These are phyloP conservation scores for Allium fistulosum DNA, from an alignment of 106 monocot species.

Conservation along the genomic window DNA sequence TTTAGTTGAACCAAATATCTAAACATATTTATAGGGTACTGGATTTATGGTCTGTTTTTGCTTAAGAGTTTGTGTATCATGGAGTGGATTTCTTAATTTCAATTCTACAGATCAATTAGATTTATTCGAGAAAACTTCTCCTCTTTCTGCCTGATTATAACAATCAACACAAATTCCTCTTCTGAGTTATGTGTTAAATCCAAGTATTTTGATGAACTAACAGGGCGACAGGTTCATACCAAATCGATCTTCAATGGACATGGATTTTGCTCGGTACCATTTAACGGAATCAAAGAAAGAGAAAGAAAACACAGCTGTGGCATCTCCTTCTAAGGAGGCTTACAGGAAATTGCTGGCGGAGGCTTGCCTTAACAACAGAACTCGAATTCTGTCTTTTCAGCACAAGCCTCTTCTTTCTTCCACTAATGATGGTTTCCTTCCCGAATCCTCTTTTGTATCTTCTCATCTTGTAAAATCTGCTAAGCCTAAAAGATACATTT, in stretches of 20 bases:
- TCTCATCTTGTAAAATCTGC: constrained; percentile 3
- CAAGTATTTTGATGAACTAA: too few relatives aligned
- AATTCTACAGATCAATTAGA: too few relatives aligned
- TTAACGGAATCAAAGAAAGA: constrained; percentile 15
- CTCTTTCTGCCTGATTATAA: constrained; percentile 14
- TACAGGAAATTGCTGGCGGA: constrained; percentile 12
- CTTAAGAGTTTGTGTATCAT: too few relatives aligned
- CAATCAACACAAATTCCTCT: constrained; percentile 25
- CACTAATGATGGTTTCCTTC: constrained; percentile 5
- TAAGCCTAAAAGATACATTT: constrained; percentile 46
- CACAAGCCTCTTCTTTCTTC: constrained; percentile 10
- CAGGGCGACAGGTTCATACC: constrained; percentile 27
- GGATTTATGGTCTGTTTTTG: too few relatives aligned
- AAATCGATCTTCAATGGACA: constrained; percentile 24
- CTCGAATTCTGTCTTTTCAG: constrained; percentile 25
- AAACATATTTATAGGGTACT: too few relatives aligned
- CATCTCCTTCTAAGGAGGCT: constrained; percentile 17
- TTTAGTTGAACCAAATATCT: too few relatives aligned
- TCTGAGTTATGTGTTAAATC: too few relatives aligned
- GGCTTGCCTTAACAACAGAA: constrained; percentile 5
- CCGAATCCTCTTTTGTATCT: constrained; percentile 13
- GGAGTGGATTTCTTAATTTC: too few relatives aligned
- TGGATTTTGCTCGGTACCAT: constrained; percentile 21
- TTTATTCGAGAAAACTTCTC: background rate
- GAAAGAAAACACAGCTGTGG: constrained; percentile 15